A percentile compares a stretch with the other conserved stretches of the same genome.
Evolutionary conservation across 2,329 filamentous ascomycete species (phyloP).

Genomic region (Magnaporthales sp.): DNA sequence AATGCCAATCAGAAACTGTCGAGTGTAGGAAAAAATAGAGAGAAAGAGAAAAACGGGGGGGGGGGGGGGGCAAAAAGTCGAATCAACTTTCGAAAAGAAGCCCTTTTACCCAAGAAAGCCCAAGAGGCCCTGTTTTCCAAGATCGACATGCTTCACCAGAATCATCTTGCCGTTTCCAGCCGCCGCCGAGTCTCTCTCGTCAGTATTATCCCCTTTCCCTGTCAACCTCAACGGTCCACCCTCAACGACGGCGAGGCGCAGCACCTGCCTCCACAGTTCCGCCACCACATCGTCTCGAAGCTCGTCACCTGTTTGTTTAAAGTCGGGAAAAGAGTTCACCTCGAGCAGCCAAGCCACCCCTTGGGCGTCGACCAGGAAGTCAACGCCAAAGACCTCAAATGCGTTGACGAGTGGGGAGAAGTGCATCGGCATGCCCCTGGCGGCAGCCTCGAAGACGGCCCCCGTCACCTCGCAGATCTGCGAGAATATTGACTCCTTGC

Average conservation of each 20-base stretch:
- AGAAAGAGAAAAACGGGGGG: not conserved
- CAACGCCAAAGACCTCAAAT: conserved; percentile 87
- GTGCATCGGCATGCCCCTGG: conserved; percentile 74
- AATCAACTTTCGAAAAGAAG: not conserved
- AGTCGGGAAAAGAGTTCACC: conserved; percentile 94
- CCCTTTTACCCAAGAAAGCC: not conserved
- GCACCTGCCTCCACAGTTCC: conserved; percentile 67
- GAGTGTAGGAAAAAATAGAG: not conserved
- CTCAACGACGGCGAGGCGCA: conserved; percentile 53
- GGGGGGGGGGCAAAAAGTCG: too few relatives aligned
- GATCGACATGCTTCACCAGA: conserved; percentile 41
- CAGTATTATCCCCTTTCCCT: not conserved
- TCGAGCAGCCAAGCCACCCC: conserved; percentile 72
- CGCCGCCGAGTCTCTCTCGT: conserved; percentile 11
- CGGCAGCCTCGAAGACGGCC: conserved; percentile 80
- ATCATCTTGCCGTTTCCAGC: conserved; percentile 31
- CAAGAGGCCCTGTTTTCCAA: conserved; percentile 31
- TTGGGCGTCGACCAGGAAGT: conserved; percentile 69
- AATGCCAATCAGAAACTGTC: not conserved
- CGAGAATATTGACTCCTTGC: conserved; percentile 52
- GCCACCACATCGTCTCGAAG: conserved; percentile 58
- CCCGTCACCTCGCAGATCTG: conserved; percentile 69
- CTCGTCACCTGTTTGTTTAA: conserved; percentile 77
- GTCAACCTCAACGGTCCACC: conserved; percentile 12
- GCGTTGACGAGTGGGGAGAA: conserved; percentile 84